Base-by-base conservation (phyloP, 2,329 filamentous ascomycete genomes). In the Thielaviopsis punctulata region DNA sequence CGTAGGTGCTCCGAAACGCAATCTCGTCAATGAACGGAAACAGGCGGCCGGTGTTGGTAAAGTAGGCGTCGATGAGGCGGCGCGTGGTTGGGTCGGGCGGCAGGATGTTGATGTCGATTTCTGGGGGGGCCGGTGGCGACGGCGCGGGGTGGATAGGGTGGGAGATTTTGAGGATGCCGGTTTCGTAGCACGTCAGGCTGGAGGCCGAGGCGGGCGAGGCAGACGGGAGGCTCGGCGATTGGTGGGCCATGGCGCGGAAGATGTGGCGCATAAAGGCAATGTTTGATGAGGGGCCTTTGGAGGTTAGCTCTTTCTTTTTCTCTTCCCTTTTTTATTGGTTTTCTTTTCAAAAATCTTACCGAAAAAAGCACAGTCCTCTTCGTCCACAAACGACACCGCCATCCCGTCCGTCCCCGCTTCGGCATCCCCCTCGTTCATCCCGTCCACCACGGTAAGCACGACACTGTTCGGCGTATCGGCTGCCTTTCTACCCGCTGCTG, bases 21-120 rank as follows among this genome's bases (percentile, higher is more conserved):
- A 55, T 52, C 21, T 62, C 57, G 18, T 64, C 58, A 0, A 64
- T 55, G 3, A 60, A 64, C 0, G 62, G 62, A n/a, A 64, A 64
- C 0, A 64, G 25, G 0, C 62, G 51, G 2, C 62, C 62, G 0
- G 60, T 61, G 6, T 62, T 60, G 9, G 53, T 33, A 44, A 64
- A 64, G 52, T 60, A 64, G 3, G 55, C 54, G 4, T 54, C 33
- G 0, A 62, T 55, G 1, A 64, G 58, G 2, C 24, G 44, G 2
- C 54, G 52, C 8, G 59, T 58, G 2, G 59, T 58, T 0, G 49
- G 39, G 0, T 58, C 58, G 0, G 58, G 39, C 1, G 62, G 62
- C 1, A 60, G 21, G 4, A 6, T 9, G 30, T 4, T 33, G 9
- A 33, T 33, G 25, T 33, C 30, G 4, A 12, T 12, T 13, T 33